Base-by-base conservation (phyloP, 176 grass and related monocot species). In the Oryza glumipatula region DNA sequence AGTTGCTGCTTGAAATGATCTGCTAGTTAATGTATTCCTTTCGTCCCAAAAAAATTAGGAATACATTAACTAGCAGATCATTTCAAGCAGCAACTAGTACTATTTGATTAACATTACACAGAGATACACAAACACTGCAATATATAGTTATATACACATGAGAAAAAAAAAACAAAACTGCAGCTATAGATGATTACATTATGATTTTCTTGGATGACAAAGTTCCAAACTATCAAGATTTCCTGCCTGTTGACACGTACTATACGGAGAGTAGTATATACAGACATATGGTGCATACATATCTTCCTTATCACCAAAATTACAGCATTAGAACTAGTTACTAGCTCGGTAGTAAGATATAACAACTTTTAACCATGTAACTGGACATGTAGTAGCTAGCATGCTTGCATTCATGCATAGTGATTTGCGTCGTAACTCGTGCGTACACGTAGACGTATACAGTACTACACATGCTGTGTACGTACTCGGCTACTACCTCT, bases 161-260 rank as follows among this genome's bases (percentile, higher is more conserved):
- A 6, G 36, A 38, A 2, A 3, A 7, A 7, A 78, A 19, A 52
- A 44, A 8, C 28, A 81, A 89, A 85, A 76, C 0, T 47, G 5
- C 16, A 43, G 38, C 52, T 63, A 72, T 9, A 65, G 14, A 22
- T 64, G 63, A 43, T 70, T 89, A 67, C 71, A 81, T 85, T 85
- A 72, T 75, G 47, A 35, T 39, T 63, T 19, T 76, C 28, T 15
- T 39, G 64, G 65, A 71, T 49, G 70, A 65, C 76, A 85, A 73
- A 68, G 82, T 76, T 76, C 54, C 17, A 58, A 58, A 58, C 19
- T 15, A 58, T 51, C 39, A 80, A 35, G 1, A 8, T 82, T 43
- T n/a, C 35, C 48, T 69, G 17, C 17, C 11, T 44, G 24, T 36
- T 74, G 15, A 58, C 12, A 43, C 30, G 58, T 66, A 67, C 22